phyloP scores from a whole-genome alignment of 2,329 filamentous ascomycete species.

The Trichophyton benhamiae region DNA sequence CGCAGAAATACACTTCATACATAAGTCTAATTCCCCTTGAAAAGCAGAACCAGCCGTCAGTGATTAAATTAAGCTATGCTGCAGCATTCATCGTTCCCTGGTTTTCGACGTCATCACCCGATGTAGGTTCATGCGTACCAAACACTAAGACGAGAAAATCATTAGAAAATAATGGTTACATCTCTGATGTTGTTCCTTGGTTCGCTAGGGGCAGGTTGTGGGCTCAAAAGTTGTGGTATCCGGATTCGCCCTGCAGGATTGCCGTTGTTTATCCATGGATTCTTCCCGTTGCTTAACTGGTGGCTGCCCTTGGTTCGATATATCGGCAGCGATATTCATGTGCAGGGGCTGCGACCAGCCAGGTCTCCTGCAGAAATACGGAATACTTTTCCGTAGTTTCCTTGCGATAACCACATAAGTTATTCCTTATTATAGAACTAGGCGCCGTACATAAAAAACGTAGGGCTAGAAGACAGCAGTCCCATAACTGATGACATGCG shows the following conservation, averaged over 20 bases:
- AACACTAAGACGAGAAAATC: neutral
- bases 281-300: neutral
- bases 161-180: neutral
- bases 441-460: neutral
- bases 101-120: neutral
- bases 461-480: neutral
- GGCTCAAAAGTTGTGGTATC: neutral
- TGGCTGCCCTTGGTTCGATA: neutral
- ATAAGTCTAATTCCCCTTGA: neutral
- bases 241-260: neutral
- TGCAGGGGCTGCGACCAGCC: neutral
- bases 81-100: neutral
- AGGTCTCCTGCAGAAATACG: neutral
- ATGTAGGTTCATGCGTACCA: neutral
- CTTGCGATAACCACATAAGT: neutral
- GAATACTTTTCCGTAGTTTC: neutral
- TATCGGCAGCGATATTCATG: neutral
- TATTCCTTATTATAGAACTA: neutral
- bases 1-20: neutral
- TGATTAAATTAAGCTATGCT: slow-evolving; percentile 1
- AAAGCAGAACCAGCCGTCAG: neutral
- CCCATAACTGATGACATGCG: neutral
- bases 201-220: neutral
- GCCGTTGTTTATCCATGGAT: neutral
- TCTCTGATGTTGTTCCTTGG: neutral